A percentile compares a stretch with the other conserved stretches of the same genome.
phyloP scores from a whole-genome alignment of 169 alveolate species.

The Besnoitia besnoiti region DNA sequence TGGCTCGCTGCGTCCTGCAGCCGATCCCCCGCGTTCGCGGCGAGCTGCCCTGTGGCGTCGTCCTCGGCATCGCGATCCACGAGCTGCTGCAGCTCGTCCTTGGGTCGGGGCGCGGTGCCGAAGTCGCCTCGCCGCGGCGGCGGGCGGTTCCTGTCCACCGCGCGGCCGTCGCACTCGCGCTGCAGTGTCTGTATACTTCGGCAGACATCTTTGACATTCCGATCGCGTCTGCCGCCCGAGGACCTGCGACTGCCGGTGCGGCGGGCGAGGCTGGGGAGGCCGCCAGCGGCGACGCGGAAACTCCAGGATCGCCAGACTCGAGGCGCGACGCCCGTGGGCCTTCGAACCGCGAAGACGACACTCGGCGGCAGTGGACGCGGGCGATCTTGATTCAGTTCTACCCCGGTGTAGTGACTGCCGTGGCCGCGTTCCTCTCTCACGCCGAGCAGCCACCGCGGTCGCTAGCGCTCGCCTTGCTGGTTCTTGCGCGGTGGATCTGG shows the following conservation, averaged over 20 bases:
- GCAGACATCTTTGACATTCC: neutral
- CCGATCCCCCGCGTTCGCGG: conserved; percentile 8
- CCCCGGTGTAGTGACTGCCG: neutral
- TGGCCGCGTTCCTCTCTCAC: neutral
- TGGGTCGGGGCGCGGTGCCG: too few species aligned
- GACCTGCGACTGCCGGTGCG: too few species aligned
- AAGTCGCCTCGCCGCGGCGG: neutral
- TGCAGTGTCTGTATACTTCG: conserved; percentile 26
- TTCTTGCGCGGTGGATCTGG: conserved; percentile 10
- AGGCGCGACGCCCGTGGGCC: too few species aligned
- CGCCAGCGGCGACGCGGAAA: too few species aligned
- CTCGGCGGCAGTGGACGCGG: neutral
- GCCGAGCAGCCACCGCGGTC: neutral
- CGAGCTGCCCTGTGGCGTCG: neutral
- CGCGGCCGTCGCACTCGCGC: neutral
- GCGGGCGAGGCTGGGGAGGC: too few species aligned
- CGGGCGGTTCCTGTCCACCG: neutral
- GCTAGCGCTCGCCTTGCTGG: conserved; percentile 5
- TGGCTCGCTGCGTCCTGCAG: neutral
- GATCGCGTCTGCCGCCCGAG: neutral
- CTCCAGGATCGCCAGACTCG: too few species aligned
- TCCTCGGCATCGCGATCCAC: conserved; percentile 12
- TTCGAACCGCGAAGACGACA: too few species aligned
- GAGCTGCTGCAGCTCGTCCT: conserved; percentile 8
- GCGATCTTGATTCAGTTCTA: neutral